A percentile compares a stretch with the other conserved stretches of the same genome.
phyloP scores from a whole-genome alignment of 495 filamentous ascomycete genomes.

The Aspergillus baeticus region DNA sequence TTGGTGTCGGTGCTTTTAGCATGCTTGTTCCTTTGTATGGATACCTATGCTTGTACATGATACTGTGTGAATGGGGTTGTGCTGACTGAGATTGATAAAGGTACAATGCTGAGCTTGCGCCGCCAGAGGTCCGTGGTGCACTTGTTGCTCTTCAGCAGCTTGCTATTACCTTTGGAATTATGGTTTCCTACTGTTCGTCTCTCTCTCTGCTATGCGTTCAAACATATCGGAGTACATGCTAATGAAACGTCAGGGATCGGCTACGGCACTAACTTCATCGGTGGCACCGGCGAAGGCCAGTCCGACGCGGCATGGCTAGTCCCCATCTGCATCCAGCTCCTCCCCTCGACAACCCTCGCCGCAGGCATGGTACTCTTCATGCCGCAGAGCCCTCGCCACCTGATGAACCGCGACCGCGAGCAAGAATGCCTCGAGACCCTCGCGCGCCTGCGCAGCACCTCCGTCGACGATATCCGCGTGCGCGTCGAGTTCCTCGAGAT shows the following conservation, averaged over 20 bases:
- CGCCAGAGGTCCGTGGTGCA: slow-evolving; percentile 5
- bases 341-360: slow-evolving; percentile 42
- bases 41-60: background rate
- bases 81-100: background rate
- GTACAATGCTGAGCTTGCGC: slow-evolving; percentile 4
- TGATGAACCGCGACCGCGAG: slow-evolving; percentile 66
- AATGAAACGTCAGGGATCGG: slow-evolving; percentile 21
- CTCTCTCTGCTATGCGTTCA: no score
- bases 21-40: background rate
- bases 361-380: slow-evolving; percentile 50
- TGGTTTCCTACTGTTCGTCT: slow-evolving; percentile 11
- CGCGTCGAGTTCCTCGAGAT: slow-evolving; percentile 79
- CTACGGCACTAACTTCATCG: slow-evolving; percentile 47
- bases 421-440: slow-evolving; percentile 61
- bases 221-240: background rate
- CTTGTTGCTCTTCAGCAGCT: slow-evolving; percentile 1
- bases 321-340: slow-evolving; percentile 43
- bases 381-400: slow-evolving; percentile 79
- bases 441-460: slow-evolving; percentile 62
- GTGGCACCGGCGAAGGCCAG: slow-evolving; percentile 40
- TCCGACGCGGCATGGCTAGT: slow-evolving; percentile 45
- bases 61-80: background rate
- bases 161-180: slow-evolving; percentile 3
- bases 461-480: slow-evolving; percentile 47
- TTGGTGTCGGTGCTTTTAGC: slow-evolving; percentile 21